Base-by-base conservation (phyloP, 1,284 basidiomycete species). In the Cutaneotrichosporon mucoides region DNA sequence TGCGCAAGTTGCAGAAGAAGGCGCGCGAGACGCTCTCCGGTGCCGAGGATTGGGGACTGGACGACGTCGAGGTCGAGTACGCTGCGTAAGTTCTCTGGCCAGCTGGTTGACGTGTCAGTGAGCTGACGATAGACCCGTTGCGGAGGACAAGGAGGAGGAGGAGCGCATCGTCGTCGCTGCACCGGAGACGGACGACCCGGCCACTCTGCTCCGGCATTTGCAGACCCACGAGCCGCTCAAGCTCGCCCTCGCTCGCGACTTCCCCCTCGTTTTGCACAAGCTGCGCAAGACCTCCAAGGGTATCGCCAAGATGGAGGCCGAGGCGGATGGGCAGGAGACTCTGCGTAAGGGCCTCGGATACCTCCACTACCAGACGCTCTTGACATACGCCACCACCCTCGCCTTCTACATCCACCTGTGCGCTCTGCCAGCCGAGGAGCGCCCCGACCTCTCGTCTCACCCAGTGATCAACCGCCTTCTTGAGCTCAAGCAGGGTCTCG, bases 331-430 rank as follows among this genome's bases (percentile, higher is more conserved):
- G 1, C 65, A 76, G 34, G 70, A 68, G 56, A 59, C 61, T 11
- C 62, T 79, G 51, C 73, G 77, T 54, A 76, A 76, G 59, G 76
- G 75, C 43, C 62, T 79, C 8, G 77, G 75, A n/a, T 79, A 76
- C 71, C 62, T 78, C 43, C 78, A 79, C 64, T 79, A 78, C 61
- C 79, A 97, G 81, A 85, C 91, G 1, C 82, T 96, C 2, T 79
- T 95, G 47, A 90, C 93, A 8, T 99, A 99, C 75, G 84, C 89
- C 8, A 90, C 92, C 1, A 88, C 87, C 1, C 86, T 98, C 48
- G 89, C 93, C 0, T 98, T 94, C 80, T 98, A 96, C 80, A 82
- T 99, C 53, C 87, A 94, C 75, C 83, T 99, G 34, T 86, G 90
- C 12, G 81, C 88, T 83, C 86, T 78, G 84, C 89, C 73, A 76